Base-by-base conservation (phyloP, 177 flowering plant species). In the Telopea speciosissima region DNA sequence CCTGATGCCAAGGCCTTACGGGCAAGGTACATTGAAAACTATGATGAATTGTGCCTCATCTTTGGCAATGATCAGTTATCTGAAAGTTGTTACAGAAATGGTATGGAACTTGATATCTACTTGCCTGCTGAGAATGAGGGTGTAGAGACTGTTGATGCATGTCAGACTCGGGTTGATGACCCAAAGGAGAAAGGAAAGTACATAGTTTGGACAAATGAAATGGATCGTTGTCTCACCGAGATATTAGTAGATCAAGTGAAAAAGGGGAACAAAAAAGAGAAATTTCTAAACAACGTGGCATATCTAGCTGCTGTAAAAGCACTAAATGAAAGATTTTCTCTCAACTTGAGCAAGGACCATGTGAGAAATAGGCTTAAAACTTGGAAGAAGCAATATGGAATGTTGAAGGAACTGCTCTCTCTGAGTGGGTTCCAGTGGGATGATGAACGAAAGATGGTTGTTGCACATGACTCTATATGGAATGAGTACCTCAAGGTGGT, bases 201-300 rank as follows among this genome's bases (percentile, higher is more conserved):
- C 54, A 12, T 67, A 19, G 8, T 64, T 45, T 75, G 77, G 77
- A 75, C 77, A 49, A 62, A 70, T 33, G 77, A 70, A 62, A 75
- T 75, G 77, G 77, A 75, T 21, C 70, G 63, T 33, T 71, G 70
- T 40, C 61, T 75, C 26, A 45, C 73, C 22, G 58, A 71, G 56
- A 58, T 31, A 63, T 73, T 75, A 16, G 13, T 75, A n/a, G 63
- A 70, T 59, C 77, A 75, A 75, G 77, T 75, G 68, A 62, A 36
- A 49, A 67, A 61, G 65, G 74, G 77, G 66, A 75, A 70, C 62
- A 75, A 67, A 62, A 62, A 61, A 17, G 73, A 70, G 24, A 66
- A 65, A 40, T 42, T 24, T 64, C 69, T 69, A 25, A 74, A 63
- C 56, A 24, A 61, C 21, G 56, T 13, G 7, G 74, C 77, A n/a